Conservation (phyloP, 176 grass and related monocot genomes). For the Saccharum spontaneum region DNA sequence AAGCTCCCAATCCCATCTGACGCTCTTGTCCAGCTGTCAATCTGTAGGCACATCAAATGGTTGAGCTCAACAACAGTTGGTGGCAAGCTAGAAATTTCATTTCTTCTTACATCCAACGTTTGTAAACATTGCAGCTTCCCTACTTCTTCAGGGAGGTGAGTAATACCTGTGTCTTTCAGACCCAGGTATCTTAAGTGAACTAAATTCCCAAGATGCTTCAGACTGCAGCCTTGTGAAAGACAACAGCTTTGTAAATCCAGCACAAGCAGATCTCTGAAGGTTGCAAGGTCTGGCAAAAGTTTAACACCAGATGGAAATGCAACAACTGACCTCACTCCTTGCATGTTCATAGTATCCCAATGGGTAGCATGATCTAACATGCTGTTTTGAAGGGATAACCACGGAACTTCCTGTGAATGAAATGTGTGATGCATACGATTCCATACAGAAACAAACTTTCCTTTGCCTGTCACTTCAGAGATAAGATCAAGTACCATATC, state of each 20-base stretch:
- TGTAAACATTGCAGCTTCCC: background rate
- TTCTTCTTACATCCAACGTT: background rate
- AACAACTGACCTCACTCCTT: background rate
- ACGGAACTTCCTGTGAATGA: no score
- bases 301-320: background rate
- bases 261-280: background rate
- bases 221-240: no score
- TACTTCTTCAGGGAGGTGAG: background rate
- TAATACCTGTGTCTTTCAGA: background rate
- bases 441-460: no score
- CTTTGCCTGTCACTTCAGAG: no score
- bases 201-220: background rate
- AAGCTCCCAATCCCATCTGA: background rate
- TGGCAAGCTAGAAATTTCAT: background rate
- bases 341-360: no score
- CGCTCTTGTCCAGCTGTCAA: no score
- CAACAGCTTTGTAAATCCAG: background rate
- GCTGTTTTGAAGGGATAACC: no score
- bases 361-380: no score
- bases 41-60: background rate
- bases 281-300: background rate
- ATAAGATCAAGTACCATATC: no score
- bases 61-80: background rate
- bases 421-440: no score
- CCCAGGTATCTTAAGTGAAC: background rate